Evolutionary conservation across 139 green algal genomes (phyloP), one percentile per base, ranked within the genome.

Genomic region (Tetraselmis chui): DNA sequence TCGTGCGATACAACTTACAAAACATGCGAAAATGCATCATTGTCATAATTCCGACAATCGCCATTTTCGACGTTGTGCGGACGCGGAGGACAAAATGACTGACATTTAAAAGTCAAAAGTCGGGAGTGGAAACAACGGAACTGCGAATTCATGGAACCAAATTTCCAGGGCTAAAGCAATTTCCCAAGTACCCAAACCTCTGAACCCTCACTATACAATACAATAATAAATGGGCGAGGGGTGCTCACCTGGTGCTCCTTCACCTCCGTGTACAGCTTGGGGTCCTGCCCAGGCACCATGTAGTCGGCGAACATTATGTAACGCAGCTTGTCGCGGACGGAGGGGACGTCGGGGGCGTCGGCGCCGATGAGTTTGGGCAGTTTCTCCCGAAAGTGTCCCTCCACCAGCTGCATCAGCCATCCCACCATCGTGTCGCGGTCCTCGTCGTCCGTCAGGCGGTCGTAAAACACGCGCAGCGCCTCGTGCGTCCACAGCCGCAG

Each of bases 241-340:
- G n/a, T n/a, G n/a, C n/a, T n/a, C n/a, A n/a, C n/a, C n/a, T 5
- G 18, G 23, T 83, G 76, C 79, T 92, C 88, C 75, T 83, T 85
- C 59, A 94, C 86, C 78, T 94, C 89, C 29, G 80, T 80, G 84
- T 91, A 93, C 23, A 91, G 30, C 85, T 67, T 80, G 0, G 79
- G 76, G 80, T 91, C 85, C 76, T 83, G 29, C 67, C 91, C 91
- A 1, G 88, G 88, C 0, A 92, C 82, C 92, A 95, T 94, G 86
- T 92, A 96, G 84, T 96, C 91, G 0, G 88, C 92, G 80, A 95
- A 94, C 81, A 96, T 84, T 31, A 95, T 85, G 29, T 84, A 79
- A 0, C 89, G 83, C 79, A 94, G 83, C 1, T 81, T n/a, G 59
- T 78, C 58, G 26, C 45, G 45, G 11, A 67, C 45, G 5, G 45